Evolutionary conservation across 208 protist genomes (phyloP).

Genomic region (Trypanosoma brucei): DNA sequence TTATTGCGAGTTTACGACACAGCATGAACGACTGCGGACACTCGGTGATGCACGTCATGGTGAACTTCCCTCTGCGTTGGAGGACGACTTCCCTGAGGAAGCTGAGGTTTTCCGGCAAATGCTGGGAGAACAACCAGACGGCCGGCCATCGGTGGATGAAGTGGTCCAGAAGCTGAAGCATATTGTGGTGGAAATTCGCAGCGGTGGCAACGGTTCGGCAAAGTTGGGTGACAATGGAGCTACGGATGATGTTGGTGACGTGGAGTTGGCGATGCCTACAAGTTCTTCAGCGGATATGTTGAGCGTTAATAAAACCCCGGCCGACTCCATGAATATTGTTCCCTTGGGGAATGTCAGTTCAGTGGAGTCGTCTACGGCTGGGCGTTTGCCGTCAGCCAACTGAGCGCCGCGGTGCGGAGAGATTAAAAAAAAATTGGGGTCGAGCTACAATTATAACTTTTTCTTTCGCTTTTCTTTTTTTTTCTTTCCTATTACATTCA

Average conservation of each 20-base stretch:
- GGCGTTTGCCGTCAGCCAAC: neutral
- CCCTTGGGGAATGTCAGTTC: neutral
- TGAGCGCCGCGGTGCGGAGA: too few relatives aligned
- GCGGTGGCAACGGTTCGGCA: neutral
- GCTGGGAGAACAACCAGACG: constrained; percentile 23
- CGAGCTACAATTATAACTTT: too few relatives aligned
- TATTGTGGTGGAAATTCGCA: constrained; percentile 2
- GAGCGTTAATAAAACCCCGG: neutral
- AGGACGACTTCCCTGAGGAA: constrained; percentile 43
- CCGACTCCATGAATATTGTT: neutral
- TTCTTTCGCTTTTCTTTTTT: too few relatives aligned
- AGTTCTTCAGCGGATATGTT: neutral
- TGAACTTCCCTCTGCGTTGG: constrained; percentile 34
- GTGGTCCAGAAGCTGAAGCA: constrained; percentile 23
- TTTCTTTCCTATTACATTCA: too few relatives aligned
- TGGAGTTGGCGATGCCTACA: neutral
- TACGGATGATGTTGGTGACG: neutral
- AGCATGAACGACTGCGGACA: constrained; percentile 64
- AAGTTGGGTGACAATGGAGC: neutral
- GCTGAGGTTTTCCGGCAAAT: constrained; percentile 38
- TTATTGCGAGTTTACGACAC: constrained; percentile 64
- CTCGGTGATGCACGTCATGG: constrained; percentile 47
- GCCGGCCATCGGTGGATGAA: constrained; percentile 24
- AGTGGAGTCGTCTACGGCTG: neutral
- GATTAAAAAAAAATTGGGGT: too few relatives aligned